Conservation (phyloP, 495 filamentous ascomycete genomes). For the Hypoxylon lenormandii region DNA sequence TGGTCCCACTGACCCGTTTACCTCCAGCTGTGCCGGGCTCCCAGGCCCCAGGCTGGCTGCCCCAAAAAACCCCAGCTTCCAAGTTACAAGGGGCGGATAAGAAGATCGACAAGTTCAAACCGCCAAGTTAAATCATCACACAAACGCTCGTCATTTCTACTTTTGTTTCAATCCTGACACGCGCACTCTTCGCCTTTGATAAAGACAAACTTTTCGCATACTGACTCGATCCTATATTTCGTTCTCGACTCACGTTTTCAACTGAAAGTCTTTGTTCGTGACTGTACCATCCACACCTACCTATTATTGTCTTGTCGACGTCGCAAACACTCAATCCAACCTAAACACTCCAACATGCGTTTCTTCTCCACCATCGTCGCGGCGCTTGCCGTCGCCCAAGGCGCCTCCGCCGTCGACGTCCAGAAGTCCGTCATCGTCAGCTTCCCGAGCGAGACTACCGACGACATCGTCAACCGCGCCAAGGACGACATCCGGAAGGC, state of each 20-base stretch:
- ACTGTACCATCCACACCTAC: neutral
- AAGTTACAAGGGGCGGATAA: neutral
- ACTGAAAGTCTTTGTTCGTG: neutral
- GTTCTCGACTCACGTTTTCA: neutral
- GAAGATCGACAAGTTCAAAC: conserved; percentile 21
- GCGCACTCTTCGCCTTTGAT: neutral
- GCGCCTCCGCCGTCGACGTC: conserved; percentile 66
- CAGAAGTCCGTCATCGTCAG: conserved; percentile 81
- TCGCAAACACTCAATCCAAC: conserved; percentile 2
- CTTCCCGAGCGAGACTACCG: conserved; percentile 78
- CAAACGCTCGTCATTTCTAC: conserved; percentile 10
- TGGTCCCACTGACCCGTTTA: neutral
- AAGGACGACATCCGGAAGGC: conserved; percentile 76
- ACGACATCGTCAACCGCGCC: conserved; percentile 73
- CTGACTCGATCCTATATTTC: neutral
- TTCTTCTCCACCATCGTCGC: conserved; percentile 65
- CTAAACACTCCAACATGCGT: conserved; percentile 67
- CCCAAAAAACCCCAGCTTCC: neutral
- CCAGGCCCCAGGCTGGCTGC: neutral
- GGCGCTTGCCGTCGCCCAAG: conserved; percentile 64
- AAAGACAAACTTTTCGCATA: conserved; percentile 7
- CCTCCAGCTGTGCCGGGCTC: neutral
- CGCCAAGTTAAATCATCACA: conserved; percentile 16
- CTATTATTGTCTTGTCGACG: conserved; percentile 3
- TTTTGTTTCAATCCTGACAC: conserved; percentile 16